Evolutionary conservation across 1,284 basidiomycete species (phyloP), one percentile per base, ranked within the genome.

Genomic region (Microbotryum intermedium): DNA sequence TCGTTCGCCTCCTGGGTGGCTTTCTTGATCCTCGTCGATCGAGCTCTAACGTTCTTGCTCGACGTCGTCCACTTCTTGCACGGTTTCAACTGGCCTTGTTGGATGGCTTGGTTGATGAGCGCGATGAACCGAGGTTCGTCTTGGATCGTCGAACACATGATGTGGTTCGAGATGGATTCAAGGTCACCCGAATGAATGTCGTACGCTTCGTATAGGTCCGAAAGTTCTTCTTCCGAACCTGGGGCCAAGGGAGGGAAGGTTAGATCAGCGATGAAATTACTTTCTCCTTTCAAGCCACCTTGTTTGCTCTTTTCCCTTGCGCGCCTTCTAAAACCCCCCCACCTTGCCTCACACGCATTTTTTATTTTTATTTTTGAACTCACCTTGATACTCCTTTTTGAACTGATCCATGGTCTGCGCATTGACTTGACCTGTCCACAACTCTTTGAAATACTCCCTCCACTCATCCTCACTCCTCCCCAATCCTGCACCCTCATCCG

Each of bases 381-480:
- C 68, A 87, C 92, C 89, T 79, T 95, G 90, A 75, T 97, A 97
- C 71, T 84, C 83, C 67, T 83, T 83, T 81, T 89, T 92, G 81
- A 92, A 83, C 71, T 94, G 87, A 69, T 94, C 90, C 49, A 97
- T 78, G 71, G 84, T 86, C 64, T 83, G 84, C 67, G 84, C 83
- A 58, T 89, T 93, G 21, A 94, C 87, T 53, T 72, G 65, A 10
- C 68, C 70, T 50, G 83, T 79, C 68, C 93, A 95, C 69, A 95
- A 76, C 59, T 86, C 85, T 72, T 86, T 84, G 71, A 95, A 97
- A 76, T 97, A 97, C 20, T 86, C 82, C 68, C 90, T 88, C 92
- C 92, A 97, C 6, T 90, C 89, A 61, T 83, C 86, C 67, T 88
- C 88, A 6, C 82, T 88, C n/a, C 81, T 81, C 20, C 77, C 82